phyloP scores from a whole-genome alignment of 176 grass and related monocot species.

The Carex parvula region DNA sequence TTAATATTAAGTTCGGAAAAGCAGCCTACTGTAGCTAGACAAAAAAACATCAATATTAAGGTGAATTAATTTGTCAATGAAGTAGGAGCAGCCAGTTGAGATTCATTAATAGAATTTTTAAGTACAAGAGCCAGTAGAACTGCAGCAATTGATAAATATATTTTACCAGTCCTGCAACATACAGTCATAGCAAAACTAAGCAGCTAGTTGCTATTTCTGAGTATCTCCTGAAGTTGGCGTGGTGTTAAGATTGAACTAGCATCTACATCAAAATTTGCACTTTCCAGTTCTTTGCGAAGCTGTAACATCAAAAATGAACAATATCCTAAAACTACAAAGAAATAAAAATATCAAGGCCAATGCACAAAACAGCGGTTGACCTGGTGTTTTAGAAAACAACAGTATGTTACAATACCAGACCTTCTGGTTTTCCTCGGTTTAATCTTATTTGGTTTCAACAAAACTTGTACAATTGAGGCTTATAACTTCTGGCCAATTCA shows the following conservation, averaged over 20 bases:
- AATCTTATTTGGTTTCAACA: background rate
- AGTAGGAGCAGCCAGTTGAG: background rate
- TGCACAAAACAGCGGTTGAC: background rate
- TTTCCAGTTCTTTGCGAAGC: conserved; percentile 46
- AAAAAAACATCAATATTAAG: background rate
- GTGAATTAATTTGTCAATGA: background rate
- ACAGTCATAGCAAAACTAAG: background rate
- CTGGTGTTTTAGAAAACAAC: background rate
- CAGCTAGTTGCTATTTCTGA: conserved; percentile 23
- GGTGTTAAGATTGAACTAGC: conserved; percentile 38
- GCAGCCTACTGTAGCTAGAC: background rate
- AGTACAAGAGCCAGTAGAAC: background rate
- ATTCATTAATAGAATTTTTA: background rate
- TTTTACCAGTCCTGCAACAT: background rate
- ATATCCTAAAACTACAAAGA: background rate
- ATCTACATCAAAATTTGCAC: conserved; percentile 52
- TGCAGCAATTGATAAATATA: background rate
- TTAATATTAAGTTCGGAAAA: background rate
- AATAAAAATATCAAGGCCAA: background rate
- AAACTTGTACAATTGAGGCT: background rate
- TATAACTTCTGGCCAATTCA: background rate
- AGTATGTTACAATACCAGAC: background rate
- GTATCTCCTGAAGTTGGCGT: conserved; percentile 42
- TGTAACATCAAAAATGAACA: conserved; percentile 30
- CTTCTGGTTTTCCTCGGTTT: background rate